Base-by-base conservation (phyloP, 345 rosid species). In the Pugionium dolabratum region DNA sequence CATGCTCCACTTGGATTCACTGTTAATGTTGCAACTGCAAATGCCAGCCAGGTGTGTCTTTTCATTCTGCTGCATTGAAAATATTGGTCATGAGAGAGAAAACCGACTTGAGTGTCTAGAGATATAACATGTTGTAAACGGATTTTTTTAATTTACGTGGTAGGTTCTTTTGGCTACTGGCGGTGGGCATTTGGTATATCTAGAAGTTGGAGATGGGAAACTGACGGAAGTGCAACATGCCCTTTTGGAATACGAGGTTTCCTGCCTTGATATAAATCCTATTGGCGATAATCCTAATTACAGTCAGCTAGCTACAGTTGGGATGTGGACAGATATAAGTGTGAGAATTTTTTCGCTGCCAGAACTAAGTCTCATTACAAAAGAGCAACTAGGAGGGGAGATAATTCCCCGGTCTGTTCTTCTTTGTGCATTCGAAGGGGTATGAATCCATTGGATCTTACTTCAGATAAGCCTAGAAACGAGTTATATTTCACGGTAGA, bases 281-380 rank as follows among this genome's bases (percentile, higher is more conserved):
- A 88, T 90, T 26, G 89, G 99, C 42, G 88, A 94, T 45, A 85
- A 83, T 66, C 80, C 86, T 42, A 88, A 78, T 74, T 80, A 65
- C 74, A 94, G 99, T 69, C 95, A 90, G 70, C 80, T 90, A 70
- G 99, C 97, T 75, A 85, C 87, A 3, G 99, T 90, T 70, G 99
- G 99, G 70, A 94, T 90, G 99, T 90, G 99, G 99, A 94, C 97
- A 29, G 96, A 90, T 75, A 88, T 88, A 73, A 88, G 97, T 75
- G 96, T 94, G 72, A 84, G 87, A 65, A 81, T 91, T 46, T 89
- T 91, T 73, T 87, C 96, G 28, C 88, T 91, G 52, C 97, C 97
- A 2, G 91, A 87, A 59, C 73, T 94, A 76, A 88, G 84, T 80
- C 89, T 87, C 54, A 81, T 94, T 37, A 87, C 95, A 55, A 91